phyloP scores from a whole-genome alignment of 2,329 filamentous ascomycete genomes.

The Alternaria sp. region DNA sequence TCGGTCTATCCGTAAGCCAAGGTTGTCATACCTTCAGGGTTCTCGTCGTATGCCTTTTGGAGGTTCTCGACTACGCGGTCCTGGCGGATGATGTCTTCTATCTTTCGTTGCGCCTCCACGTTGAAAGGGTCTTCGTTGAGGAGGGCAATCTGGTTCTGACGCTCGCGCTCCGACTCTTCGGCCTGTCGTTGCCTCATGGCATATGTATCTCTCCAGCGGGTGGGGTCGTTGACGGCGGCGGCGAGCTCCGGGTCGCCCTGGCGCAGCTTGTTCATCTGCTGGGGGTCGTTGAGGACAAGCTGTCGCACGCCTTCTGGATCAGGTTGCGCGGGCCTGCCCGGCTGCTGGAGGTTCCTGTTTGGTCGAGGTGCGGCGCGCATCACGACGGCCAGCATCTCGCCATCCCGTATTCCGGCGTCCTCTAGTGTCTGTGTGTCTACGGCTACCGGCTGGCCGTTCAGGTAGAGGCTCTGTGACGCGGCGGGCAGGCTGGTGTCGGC shows the following conservation, averaged over 20 bases:
- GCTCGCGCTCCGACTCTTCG: conserved; percentile 73
- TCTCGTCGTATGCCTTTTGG: conserved; percentile 95
- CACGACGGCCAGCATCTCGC: conserved; percentile 90
- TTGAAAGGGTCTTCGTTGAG: conserved; percentile 96
- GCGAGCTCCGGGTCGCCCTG: conserved; percentile 78
- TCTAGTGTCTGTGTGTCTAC: conserved; percentile 82
- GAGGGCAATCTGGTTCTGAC: conserved; percentile 80
- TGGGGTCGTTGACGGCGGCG: conserved; percentile 74
- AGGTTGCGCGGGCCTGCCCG: conserved; percentile 20
- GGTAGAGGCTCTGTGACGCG: conserved; percentile 81
- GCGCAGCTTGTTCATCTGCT: conserved; percentile 72
- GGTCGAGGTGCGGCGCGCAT: conserved; percentile 54
- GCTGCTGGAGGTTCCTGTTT: conserved; percentile 13
- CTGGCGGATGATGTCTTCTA: conserved; percentile 96
- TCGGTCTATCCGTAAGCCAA: background rate
- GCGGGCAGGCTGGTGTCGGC: conserved; percentile 79
- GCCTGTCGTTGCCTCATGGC: conserved; percentile 72
- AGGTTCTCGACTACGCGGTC: conserved; percentile 94
- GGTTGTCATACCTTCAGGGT: conserved; percentile 78
- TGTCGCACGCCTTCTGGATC: conserved; percentile 83
- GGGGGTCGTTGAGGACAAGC: conserved; percentile 80
- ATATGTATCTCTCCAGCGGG: conserved; percentile 76
- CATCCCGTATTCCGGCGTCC: conserved; percentile 79
- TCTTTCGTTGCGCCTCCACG: conserved; percentile 85
- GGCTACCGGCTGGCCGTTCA: conserved; percentile 81